Conservation (phyloP, 768 basidiomycete species). For the Auricularia sp. region DNA sequence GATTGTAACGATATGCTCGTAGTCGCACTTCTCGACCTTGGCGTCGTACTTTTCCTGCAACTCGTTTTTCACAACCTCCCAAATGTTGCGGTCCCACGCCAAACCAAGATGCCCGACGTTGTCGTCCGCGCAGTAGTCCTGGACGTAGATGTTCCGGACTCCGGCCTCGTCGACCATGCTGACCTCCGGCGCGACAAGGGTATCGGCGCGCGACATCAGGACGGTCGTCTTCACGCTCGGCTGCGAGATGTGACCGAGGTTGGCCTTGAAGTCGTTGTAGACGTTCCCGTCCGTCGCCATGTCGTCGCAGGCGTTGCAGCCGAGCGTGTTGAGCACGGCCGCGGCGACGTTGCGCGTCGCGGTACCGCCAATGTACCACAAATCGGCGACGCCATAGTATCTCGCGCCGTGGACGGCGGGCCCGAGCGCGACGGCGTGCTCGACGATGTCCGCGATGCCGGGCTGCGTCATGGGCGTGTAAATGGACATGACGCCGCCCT, state of each 20-base stretch:
- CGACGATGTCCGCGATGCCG: conserved; percentile 1
- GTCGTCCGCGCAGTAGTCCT: conserved; percentile 1
- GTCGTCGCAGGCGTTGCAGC: conserved; percentile 1
- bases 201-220: neutral
- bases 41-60: neutral
- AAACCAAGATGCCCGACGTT: neutral
- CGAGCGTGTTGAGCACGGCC: neutral
- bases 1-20: neutral
- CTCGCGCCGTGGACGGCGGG: neutral
- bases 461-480: neutral
- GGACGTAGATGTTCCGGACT: neutral
- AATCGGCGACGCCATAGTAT: neutral
- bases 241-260: neutral
- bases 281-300: neutral
- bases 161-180: neutral
- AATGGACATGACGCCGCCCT: conserved; percentile 1
- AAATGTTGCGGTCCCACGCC: neutral
- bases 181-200: neutral
- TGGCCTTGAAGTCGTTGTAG: neutral
- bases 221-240: neutral
- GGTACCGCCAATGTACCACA: neutral
- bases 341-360: neutral
- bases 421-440: neutral
- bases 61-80: neutral
- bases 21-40: neutral